Conservation (phyloP, 2,329 filamentous ascomycete genomes). For the Elsinoe arachidis region DNA sequence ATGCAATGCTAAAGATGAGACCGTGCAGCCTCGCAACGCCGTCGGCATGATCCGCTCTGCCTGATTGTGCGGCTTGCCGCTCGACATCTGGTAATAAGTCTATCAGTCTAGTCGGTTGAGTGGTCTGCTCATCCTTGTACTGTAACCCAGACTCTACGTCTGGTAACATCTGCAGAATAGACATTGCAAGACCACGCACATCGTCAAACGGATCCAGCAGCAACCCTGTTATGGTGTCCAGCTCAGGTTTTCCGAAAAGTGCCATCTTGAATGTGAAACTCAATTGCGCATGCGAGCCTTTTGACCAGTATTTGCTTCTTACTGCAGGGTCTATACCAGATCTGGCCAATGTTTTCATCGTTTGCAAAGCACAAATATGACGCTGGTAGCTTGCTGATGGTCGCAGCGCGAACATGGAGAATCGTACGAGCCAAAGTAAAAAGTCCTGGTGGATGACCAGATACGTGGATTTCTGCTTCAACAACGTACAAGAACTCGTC, state of each 20-base stretch:
- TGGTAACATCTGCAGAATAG: slow-evolving; percentile 42
- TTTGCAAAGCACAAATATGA: slow-evolving; percentile 71
- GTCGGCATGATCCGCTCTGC: slow-evolving; percentile 85
- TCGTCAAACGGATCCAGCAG: slow-evolving; percentile 90
- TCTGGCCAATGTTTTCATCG: slow-evolving; percentile 57
- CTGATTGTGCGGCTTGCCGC: slow-evolving; percentile 56
- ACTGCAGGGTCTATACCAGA: slow-evolving; percentile 54
- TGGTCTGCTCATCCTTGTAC: background rate
- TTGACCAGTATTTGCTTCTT: slow-evolving; percentile 32
- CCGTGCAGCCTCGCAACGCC: slow-evolving; percentile 72
- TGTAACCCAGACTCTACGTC: slow-evolving; percentile 11
- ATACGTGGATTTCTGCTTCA: slow-evolving; percentile 41
- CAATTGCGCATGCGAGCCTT: slow-evolving; percentile 40
- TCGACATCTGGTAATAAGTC: slow-evolving; percentile 33
- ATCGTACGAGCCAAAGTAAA: slow-evolving; percentile 63
- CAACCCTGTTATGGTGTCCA: slow-evolving; percentile 64
- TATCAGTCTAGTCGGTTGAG: background rate
- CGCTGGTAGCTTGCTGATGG: slow-evolving; percentile 83
- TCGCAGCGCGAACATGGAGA: slow-evolving; percentile 64
- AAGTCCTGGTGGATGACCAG: slow-evolving; percentile 53
- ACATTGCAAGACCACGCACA: slow-evolving; percentile 53
- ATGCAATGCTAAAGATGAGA: slow-evolving; percentile 47
- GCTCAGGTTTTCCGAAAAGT: slow-evolving; percentile 37
- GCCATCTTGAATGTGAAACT: slow-evolving; percentile 43
- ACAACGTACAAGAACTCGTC: background rate